A percentile compares a stretch with the other conserved stretches of the same genome.
Evolutionary conservation across 306 rosid genomes (phyloP).

Genomic region (Fragaria ananassa): DNA sequence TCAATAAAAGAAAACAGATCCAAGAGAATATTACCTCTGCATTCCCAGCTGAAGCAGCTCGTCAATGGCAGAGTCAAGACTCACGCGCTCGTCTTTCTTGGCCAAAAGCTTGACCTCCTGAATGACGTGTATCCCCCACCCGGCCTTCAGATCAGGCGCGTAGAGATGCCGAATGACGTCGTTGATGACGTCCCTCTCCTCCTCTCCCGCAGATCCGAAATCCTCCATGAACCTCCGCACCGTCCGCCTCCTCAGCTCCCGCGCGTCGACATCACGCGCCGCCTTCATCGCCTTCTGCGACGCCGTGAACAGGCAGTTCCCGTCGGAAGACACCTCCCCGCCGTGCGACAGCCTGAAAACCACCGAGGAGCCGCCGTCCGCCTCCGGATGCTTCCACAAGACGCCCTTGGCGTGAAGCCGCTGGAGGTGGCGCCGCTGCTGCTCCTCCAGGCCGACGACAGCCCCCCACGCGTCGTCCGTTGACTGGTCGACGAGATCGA

Average conservation of each 20-base stretch:
- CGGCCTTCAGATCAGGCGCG: conserved; percentile 81
- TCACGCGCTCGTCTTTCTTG: conserved; percentile 67
- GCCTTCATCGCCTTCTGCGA: conserved; percentile 69
- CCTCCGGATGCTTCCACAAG: conserved; percentile 77
- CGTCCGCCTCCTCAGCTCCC: conserved; percentile 73
- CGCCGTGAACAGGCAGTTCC: conserved; percentile 92
- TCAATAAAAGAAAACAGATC: conserved; percentile 9
- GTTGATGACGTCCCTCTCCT: conserved; percentile 51
- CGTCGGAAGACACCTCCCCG: conserved; percentile 92
- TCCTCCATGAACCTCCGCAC: conserved; percentile 73
- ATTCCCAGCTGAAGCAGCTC: conserved; percentile 87
- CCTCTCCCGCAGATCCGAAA: conserved; percentile 56
- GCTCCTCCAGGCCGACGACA: conserved; percentile 83
- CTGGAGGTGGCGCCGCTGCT: conserved; percentile 76
- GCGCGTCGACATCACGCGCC: conserved; percentile 56
- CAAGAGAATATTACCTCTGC: conserved; percentile 53
- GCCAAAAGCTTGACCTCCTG: conserved; percentile 96
- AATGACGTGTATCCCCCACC: conserved; percentile 94
- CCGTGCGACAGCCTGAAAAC: conserved; percentile 87
- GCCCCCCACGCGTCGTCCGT: conserved; percentile 60
- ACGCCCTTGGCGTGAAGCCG: conserved; percentile 77
- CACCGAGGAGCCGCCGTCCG: conserved; percentile 44
- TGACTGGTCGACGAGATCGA: conserved; percentile 62
- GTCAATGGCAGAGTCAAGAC: conserved; percentile 71
- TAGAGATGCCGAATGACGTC: conserved; percentile 80